Evolutionary conservation across 2,329 filamentous ascomycete genomes (phyloP).

Genomic region (Monosporascus sp.): DNA sequence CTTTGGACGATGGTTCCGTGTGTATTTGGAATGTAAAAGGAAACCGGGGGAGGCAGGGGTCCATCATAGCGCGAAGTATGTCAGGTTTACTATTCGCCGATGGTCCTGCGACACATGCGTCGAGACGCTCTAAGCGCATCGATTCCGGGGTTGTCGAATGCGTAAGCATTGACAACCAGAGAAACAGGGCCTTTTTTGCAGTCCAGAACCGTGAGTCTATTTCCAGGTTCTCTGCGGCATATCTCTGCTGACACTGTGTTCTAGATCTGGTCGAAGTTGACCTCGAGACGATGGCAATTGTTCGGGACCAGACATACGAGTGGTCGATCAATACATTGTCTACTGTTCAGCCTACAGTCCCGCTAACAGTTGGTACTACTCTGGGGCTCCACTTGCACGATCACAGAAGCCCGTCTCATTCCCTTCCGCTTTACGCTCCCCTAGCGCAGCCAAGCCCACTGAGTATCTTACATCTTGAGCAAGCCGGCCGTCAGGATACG

Average conservation of each 20-base stretch:
- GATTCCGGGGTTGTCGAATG: slow-evolving; percentile 72
- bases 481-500: slow-evolving; percentile 42
- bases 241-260: slow-evolving; percentile 7
- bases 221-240: background rate
- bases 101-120: slow-evolving; percentile 38
- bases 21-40: slow-evolving; percentile 75
- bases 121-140: slow-evolving; percentile 56
- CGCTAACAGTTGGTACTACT: slow-evolving; percentile 79
- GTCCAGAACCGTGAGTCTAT: slow-evolving; percentile 59
- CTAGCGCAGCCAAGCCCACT: slow-evolving; percentile 77
- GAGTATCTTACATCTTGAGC: slow-evolving; percentile 72
- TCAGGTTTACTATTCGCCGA: slow-evolving; percentile 62
- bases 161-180: slow-evolving; percentile 68
- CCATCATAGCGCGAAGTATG: slow-evolving; percentile 59
- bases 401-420: slow-evolving; percentile 44
- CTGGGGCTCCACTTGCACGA: slow-evolving; percentile 80
- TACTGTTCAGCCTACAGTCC: slow-evolving; percentile 56
- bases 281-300: slow-evolving; percentile 62
- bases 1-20: slow-evolving; percentile 82
- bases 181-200: slow-evolving; percentile 70
- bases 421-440: slow-evolving; percentile 57
- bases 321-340: slow-evolving; percentile 83
- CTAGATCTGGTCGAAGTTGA: slow-evolving; percentile 73
- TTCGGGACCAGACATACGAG: slow-evolving; percentile 67
- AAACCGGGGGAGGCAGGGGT: slow-evolving; percentile 48